Conservation (phyloP, 106 monocot species). For the Phalaenopsis aphrodite region DNA sequence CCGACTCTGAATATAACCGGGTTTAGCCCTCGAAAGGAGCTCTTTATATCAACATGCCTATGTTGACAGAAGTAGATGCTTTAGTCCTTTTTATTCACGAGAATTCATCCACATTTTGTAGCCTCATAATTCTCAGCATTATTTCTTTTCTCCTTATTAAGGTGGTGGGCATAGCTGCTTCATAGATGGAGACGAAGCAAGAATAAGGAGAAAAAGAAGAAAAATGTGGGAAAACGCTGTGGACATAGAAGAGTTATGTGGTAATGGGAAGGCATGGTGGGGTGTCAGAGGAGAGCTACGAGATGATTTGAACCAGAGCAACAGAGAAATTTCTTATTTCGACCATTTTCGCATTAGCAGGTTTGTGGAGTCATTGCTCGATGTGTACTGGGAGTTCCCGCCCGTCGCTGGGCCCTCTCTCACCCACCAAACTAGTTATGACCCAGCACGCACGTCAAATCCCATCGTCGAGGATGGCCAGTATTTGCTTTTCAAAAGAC, state of each 20-base stretch:
- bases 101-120: no score
- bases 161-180: conserved; percentile 79
- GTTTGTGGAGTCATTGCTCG: conserved; percentile 49
- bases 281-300: conserved; percentile 55
- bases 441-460: conserved; percentile 47
- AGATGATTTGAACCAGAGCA: conserved; percentile 62
- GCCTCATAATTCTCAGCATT: no score
- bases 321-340: conserved; percentile 35
- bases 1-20: no score
- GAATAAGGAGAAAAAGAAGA: conserved; percentile 44
- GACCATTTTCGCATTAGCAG: conserved; percentile 69
- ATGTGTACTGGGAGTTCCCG: conserved; percentile 69
- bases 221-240: conserved; percentile 64
- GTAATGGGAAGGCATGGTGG: conserved; percentile 59
- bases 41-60: no score
- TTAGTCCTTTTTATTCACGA: no score
- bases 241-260: conserved; percentile 51
- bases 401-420: conserved; percentile 61
- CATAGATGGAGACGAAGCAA: conserved; percentile 60
- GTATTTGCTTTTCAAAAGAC: conserved; percentile 33
- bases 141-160: neutral
- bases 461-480: conserved; percentile 60
- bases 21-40: no score
- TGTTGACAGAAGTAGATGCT: no score
- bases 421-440: conserved; percentile 60